phyloP scores from a whole-genome alignment of 148 eudicot genomes.

The Salicornia ramosissima region DNA sequence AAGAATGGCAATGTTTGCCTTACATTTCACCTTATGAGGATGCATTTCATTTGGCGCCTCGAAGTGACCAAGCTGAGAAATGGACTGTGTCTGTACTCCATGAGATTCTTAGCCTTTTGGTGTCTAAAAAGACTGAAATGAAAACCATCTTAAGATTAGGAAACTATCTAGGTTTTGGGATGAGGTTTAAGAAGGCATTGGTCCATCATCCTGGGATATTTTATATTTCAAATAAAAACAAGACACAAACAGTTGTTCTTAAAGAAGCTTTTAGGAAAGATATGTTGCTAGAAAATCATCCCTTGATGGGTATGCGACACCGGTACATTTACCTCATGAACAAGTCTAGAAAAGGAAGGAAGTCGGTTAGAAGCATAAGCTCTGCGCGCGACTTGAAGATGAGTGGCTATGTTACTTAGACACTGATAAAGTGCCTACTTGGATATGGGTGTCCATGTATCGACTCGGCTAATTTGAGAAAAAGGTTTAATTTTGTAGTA shows the following conservation, averaged over 20 bases:
- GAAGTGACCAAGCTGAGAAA: slow-evolving; percentile 68
- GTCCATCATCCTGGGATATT: slow-evolving; percentile 74
- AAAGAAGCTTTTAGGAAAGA: slow-evolving; percentile 67
- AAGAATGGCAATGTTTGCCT: slow-evolving; percentile 77
- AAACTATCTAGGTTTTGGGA: slow-evolving; percentile 59
- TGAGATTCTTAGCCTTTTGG: slow-evolving; percentile 54
- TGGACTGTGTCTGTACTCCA: slow-evolving; percentile 67
- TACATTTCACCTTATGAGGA: slow-evolving; percentile 78
- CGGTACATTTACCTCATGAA: slow-evolving; percentile 69
- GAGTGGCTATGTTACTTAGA: too few relatives aligned
- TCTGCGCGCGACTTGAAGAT: slow-evolving; percentile 13
- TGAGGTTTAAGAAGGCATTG: slow-evolving; percentile 68
- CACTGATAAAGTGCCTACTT: too few relatives aligned
- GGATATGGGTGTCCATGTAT: too few relatives aligned
- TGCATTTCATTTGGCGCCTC: slow-evolving; percentile 54
- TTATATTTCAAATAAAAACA: slow-evolving; percentile 65
- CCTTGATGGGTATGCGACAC: slow-evolving; percentile 63
- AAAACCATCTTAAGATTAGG: slow-evolving; percentile 49
- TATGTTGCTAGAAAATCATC: slow-evolving; percentile 50
- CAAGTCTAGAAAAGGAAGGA: slow-evolving; percentile 37
- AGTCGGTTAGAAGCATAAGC: slow-evolving; percentile 1
- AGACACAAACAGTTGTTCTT: slow-evolving; percentile 77
- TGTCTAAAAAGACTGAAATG: slow-evolving; percentile 67
- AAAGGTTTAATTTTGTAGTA: too few relatives aligned
- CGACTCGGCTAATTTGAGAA: too few relatives aligned